These are phyloP conservation scores for Geotrichum reessii DNA, from an alignment of 1,139 yeast genomes.

Conservation along the genomic window DNA sequence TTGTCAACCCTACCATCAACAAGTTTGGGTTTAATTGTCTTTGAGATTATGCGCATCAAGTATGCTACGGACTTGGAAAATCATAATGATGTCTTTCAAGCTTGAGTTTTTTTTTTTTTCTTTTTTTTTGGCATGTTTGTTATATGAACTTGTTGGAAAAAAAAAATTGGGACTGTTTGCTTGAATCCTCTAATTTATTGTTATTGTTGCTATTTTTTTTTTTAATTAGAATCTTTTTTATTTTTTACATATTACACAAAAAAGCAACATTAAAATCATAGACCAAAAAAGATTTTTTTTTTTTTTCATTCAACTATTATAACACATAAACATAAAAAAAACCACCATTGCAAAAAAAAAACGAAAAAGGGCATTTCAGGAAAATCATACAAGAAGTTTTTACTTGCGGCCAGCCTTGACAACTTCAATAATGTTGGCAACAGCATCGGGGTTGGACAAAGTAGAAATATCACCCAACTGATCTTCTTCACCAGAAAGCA, in stretches of 20 bases:
- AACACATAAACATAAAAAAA: neutral
- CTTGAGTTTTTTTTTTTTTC: too few relatives aligned
- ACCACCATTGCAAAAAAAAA: neutral
- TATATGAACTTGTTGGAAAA: too few relatives aligned
- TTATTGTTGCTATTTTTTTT: neutral
- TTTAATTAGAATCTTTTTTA: too few relatives aligned
- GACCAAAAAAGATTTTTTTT: too few relatives aligned
- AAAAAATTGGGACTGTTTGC: neutral
- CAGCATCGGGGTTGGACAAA: constrained; percentile 74
- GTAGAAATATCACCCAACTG: constrained; percentile 84
- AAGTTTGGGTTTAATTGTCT: constrained; percentile 73
- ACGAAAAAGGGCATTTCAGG: neutral
- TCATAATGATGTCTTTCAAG: neutral
- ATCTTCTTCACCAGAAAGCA: constrained; percentile 76
- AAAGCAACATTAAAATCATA: neutral
- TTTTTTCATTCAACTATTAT: neutral
- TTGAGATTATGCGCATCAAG: constrained; percentile 70
- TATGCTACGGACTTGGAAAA: constrained; percentile 17
- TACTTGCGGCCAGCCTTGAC: constrained; percentile 19
- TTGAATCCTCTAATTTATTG: neutral
- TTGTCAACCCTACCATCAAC: constrained; percentile 80
- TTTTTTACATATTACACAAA: neutral
- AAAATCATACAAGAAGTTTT: neutral
- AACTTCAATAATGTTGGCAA: constrained; percentile 53
- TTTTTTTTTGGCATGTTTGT: too few relatives aligned